A percentile compares a stretch with the other conserved stretches of the same genome.
phyloP scores from a whole-genome alignment of 2,329 filamentous ascomycete genomes.

The Clarireedia hainanense region DNA sequence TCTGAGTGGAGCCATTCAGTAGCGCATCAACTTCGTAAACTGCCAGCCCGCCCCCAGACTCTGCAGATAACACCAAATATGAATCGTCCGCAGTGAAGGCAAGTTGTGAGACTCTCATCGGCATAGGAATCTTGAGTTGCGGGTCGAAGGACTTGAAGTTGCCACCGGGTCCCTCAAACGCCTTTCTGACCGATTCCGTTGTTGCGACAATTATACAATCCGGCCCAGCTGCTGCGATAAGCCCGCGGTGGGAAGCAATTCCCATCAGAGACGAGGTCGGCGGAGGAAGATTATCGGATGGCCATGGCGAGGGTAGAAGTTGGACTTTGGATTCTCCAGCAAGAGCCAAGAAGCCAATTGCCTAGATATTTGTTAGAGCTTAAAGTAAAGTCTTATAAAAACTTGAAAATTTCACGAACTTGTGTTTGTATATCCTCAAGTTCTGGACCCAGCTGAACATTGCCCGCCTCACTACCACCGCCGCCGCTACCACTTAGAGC shows the following conservation, averaged over 20 bases:
- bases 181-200: constrained; percentile 69
- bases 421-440: constrained; percentile 77
- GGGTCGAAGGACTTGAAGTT: constrained; percentile 66
- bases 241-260: constrained; percentile 69
- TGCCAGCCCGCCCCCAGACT: constrained; percentile 71
- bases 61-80: constrained; percentile 74
- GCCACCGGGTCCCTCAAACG: constrained; percentile 54
- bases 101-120: constrained; percentile 75
- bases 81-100: constrained; percentile 86
- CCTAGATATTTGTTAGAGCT: constrained; percentile 33
- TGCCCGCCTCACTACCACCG: constrained; percentile 32
- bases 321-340: constrained; percentile 76
- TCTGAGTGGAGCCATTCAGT: constrained; percentile 54
- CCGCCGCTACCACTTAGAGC: constrained; percentile 38
- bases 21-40: constrained; percentile 72
- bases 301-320: constrained; percentile 71
- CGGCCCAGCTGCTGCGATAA: constrained; percentile 82
- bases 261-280: constrained; percentile 76
- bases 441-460: constrained; percentile 49
- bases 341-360: constrained; percentile 73
- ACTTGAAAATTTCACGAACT: constrained; percentile 39
- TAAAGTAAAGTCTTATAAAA: neutral
- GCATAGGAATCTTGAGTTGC: constrained; percentile 63
- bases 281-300: constrained; percentile 53
- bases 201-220: constrained; percentile 68